Base-by-base conservation (phyloP, 1,284 basidiomycete genomes). In the Erythrobasidium hasegawianum region DNA sequence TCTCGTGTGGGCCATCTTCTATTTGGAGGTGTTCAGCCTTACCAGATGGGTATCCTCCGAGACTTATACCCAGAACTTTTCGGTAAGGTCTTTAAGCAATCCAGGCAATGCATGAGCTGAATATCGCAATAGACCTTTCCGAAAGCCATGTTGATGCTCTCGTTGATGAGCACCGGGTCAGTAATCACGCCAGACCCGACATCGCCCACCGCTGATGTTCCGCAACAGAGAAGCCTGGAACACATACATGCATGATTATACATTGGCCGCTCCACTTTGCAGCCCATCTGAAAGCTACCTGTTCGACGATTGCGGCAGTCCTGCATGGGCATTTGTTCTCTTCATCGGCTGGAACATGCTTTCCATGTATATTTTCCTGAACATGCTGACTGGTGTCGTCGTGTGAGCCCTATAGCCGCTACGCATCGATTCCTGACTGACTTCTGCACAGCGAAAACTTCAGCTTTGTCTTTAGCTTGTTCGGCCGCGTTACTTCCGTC, bases 341-440 rank as follows among this genome's bases (percentile, higher is more conserved):
- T 97, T 97, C 79, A 96, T 97, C 72, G 84, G 88, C 0, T 98
- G 95, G 95, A 97, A 97, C 76, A 80, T 98, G 43, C 81, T 55
- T 58, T 62, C 49, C 7, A 75, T 92, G 90, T 93, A 92, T 76
- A 91, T 94, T 73, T 94, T 97, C 79, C 84, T 91, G 72, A 96
- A 96, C 80, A 87, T 94, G 85, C 57, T 59, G n/a, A 68, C 66
- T 8, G 57, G 68, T 57, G 54, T 57, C 16, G 41, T 61, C 4
- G 58, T 64, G 61, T 64, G 13, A 57, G 61, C 53, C 3, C 9
- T 5, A 47, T n/a, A 5, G n/a, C 27, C 24, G 16, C 18, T 14
- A 54, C 26, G 20, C 13, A n/a, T 11, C 9, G 22, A 18, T 43
- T 14, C n/a, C 47, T 5, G 26, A 41, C 33, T 59, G 10, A 64